Evolutionary conservation across 306 rosid species (phyloP).

Genomic region (Malus fusca): DNA sequence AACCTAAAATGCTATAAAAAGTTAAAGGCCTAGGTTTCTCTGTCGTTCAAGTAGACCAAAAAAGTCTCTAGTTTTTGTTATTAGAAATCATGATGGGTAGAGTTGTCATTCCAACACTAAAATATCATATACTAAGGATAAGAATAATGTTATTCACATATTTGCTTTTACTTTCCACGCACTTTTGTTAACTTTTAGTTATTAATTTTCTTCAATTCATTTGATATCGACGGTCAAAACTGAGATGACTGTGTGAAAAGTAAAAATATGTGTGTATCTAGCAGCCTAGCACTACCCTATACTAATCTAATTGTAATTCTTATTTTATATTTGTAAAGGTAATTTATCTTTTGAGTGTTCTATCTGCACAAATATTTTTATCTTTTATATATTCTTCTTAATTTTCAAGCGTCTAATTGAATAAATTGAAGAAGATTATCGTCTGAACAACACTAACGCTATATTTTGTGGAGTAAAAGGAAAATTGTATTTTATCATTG

Average conservation of each 20-base stretch:
- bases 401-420: rapidly evolving
- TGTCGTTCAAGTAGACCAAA: too few relatives aligned
- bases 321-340: background rate
- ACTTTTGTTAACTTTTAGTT: too few relatives aligned
- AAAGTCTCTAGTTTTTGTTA: background rate
- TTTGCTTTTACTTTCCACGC: rapidly evolving
- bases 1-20: too few relatives aligned
- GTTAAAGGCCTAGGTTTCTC: too few relatives aligned
- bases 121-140: background rate
- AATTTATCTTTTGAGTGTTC: too few relatives aligned
- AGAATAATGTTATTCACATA: too few relatives aligned
- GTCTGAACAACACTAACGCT: too few relatives aligned
- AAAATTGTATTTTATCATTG: background rate
- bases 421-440: rapidly evolving
- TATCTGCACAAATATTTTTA: rapidly evolving
- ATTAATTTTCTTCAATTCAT: too few relatives aligned
- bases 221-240: too few relatives aligned
- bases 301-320: background rate
- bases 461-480: background rate
- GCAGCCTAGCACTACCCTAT: background rate
- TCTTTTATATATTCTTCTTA: rapidly evolving
- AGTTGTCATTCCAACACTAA: background rate
- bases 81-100: background rate
- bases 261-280: too few relatives aligned
- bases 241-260: too few relatives aligned